These are phyloP conservation scores for Cenchrus americanus DNA, from an alignment of 176 grass and related monocot genomes.

Conservation along the genomic window DNA sequence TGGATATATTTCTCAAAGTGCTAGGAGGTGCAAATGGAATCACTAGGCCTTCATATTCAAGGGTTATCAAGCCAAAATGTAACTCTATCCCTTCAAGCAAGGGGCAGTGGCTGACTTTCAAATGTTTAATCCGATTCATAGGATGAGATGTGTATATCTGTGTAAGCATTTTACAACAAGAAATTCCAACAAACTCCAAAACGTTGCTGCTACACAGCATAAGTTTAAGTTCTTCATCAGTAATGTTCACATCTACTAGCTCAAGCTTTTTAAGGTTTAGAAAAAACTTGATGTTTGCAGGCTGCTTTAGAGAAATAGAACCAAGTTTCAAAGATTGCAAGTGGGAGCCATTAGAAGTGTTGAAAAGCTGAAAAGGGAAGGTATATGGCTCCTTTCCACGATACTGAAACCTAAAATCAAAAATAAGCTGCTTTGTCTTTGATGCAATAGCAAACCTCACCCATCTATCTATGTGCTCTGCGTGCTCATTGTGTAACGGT, in stretches of 20 bases:
- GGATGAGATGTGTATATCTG: not conserved
- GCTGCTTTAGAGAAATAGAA: not conserved
- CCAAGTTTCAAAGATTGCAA: not conserved
- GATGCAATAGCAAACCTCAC: slow-evolving; percentile 16
- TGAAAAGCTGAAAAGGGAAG: not conserved
- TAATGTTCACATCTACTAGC: slow-evolving; percentile 2
- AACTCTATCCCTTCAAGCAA: slow-evolving; percentile 4
- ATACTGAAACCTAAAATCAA: not conserved
- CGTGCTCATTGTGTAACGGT: not conserved
- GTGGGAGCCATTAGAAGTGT: not conserved
- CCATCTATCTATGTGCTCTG: slow-evolving; percentile 19
- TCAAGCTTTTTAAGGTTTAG: slow-evolving; percentile 18
- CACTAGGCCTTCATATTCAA: not conserved
- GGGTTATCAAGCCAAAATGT: not conserved
- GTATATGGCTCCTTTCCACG: not conserved
- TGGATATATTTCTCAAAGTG: not conserved
- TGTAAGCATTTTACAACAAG: not conserved
- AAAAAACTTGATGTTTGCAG: slow-evolving; percentile 6
- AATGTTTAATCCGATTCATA: not conserved
- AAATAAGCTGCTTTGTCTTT: slow-evolving; percentile 12
- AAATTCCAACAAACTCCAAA: slow-evolving; percentile 24
- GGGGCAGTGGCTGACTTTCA: not conserved
- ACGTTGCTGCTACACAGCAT: not conserved
- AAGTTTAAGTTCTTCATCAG: slow-evolving; percentile 11
- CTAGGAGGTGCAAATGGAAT: not conserved